phyloP scores from a whole-genome alignment of 139 green algal species.

The Auxenochlorella pyrenoidosa region DNA sequence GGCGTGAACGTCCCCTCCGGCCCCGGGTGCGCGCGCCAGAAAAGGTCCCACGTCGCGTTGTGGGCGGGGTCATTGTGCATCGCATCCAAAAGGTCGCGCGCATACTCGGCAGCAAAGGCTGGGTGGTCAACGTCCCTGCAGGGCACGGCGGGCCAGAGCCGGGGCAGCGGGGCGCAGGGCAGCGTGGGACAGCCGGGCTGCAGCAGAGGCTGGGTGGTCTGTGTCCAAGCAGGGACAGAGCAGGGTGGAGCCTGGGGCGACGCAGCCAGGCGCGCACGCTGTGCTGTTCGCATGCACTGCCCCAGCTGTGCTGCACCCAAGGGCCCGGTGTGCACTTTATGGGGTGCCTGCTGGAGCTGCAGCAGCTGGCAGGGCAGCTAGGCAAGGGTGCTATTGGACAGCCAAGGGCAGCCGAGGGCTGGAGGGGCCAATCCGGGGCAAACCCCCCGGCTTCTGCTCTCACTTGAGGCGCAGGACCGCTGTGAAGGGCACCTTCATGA shows the following conservation, averaged over 20 bases:
- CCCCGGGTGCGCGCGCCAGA: neutral
- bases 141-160: neutral
- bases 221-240: neutral
- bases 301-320: no score
- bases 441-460: neutral
- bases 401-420: no score
- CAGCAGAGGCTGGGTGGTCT: neutral
- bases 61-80: neutral
- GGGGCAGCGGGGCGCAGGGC: no score
- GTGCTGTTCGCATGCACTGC: no score
- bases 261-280: no score
- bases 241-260: no score
- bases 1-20: neutral
- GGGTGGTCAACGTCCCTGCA: neutral
- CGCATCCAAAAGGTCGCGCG: neutral
- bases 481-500: constrained; percentile 1
- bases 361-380: no score
- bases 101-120: constrained; percentile 2
- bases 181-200: neutral
- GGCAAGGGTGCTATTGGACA: no score
- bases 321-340: no score
- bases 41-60: neutral
- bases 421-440: no score
- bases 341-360: no score
- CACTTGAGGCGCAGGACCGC: neutral